Percentiles rank a stretch among this genome's conserved stretches.
Evolutionary conservation across 176 grass and related monocot species (phyloP).

Genomic region (Neostapfia colusana): DNA sequence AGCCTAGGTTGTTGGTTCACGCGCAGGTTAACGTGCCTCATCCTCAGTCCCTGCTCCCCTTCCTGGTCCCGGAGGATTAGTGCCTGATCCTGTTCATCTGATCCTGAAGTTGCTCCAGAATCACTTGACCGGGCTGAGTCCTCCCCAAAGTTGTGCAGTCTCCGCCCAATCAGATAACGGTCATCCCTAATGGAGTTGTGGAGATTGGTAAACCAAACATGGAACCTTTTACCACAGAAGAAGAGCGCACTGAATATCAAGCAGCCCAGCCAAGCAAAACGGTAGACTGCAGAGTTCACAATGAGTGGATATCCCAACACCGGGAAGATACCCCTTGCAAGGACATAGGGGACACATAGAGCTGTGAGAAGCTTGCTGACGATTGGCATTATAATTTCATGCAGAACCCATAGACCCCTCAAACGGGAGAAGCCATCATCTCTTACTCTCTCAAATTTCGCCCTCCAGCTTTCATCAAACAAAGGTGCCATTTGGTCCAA

Average conservation of each 20-base stretch:
- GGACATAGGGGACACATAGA: constrained; percentile 50
- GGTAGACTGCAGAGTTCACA: constrained; percentile 47
- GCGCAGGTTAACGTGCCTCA: constrained; percentile 52
- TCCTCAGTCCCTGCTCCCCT: constrained; percentile 57
- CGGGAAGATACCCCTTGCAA: constrained; percentile 50
- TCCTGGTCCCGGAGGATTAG: constrained; percentile 55
- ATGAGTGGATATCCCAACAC: constrained; percentile 39
- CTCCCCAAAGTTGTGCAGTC: constrained; percentile 64
- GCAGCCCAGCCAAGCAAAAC: constrained; percentile 57
- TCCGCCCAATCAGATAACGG: constrained; percentile 48
- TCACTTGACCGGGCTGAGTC: constrained; percentile 19
- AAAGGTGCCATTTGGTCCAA: constrained; percentile 68
- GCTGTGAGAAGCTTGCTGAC: constrained; percentile 39
- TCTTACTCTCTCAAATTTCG: constrained; percentile 38
- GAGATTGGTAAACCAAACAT: constrained; percentile 15
- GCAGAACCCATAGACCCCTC: constrained; percentile 47
- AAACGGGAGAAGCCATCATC: constrained; percentile 35
- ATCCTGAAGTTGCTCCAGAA: background rate
- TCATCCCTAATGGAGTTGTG: constrained; percentile 60
- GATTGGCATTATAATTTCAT: constrained; percentile 48
- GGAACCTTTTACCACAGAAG: too few relatives aligned
- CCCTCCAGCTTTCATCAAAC: constrained; percentile 45
- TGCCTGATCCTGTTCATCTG: constrained; percentile 21
- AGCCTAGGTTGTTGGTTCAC: constrained; percentile 51
- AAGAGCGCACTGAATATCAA: constrained; percentile 28